A percentile compares a stretch with the other conserved stretches of the same genome.
phyloP scores from a whole-genome alignment of 2,329 filamentous ascomycete species.

The Apiospora saccharicola region DNA sequence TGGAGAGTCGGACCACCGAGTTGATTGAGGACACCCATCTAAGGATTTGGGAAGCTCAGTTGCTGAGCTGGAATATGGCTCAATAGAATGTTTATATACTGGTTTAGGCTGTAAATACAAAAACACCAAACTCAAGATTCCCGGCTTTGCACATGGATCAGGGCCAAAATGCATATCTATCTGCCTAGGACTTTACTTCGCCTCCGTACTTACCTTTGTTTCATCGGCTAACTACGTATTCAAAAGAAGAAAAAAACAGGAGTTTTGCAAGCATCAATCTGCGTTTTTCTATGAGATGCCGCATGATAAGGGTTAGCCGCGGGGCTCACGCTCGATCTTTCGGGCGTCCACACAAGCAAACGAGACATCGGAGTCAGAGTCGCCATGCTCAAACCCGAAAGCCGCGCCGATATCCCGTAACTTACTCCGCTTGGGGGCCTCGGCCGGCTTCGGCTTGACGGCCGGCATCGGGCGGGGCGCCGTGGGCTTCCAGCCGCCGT shows the following conservation, averaged over 20 bases:
- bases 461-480: not conserved
- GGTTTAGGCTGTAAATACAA: constrained; percentile 4
- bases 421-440: not conserved
- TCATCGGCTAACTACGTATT: not conserved
- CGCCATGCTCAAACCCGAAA: not conserved
- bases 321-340: constrained; percentile 4
- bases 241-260: not conserved
- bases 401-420: not conserved
- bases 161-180: not conserved
- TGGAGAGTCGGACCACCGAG: constrained; percentile 1
- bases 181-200: not conserved
- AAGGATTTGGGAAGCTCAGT: not conserved
- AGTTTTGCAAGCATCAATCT: not conserved
- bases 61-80: not conserved
- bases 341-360: constrained; percentile 27
- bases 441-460: constrained; percentile 14
- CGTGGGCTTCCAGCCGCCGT: not conserved
- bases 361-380: constrained; percentile 24
- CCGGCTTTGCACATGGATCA: too few relatives aligned
- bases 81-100: constrained; percentile 19
- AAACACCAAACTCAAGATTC: not conserved
- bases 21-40: constrained; percentile 9
- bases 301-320: not conserved
- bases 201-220: not conserved
- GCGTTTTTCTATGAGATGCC: not conserved